Percentiles rank a stretch among this genome's conserved stretches.
These are phyloP conservation scores for Theileria annulata DNA, from an alignment of 169 alveolate genomes.

Conservation along the genomic window DNA sequence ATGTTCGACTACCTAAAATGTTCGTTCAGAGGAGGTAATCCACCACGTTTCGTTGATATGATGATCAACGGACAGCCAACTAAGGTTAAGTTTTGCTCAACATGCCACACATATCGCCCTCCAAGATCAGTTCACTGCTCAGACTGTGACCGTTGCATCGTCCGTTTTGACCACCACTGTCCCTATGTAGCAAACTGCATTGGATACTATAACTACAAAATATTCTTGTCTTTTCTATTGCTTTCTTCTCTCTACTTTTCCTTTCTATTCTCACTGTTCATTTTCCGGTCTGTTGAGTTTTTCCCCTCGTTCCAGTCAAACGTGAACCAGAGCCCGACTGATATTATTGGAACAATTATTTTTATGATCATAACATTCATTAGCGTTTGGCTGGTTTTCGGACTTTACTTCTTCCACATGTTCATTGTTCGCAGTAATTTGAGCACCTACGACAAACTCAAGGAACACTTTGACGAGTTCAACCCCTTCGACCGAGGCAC, in stretches of 20 bases:
- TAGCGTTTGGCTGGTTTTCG: slow-evolving; percentile 76
- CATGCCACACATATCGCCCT: slow-evolving; percentile 87
- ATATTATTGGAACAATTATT: slow-evolving; percentile 54
- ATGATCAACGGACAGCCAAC: slow-evolving; percentile 71
- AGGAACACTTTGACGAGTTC: slow-evolving; percentile 71
- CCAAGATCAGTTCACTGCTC: slow-evolving; percentile 90
- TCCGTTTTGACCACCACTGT: slow-evolving; percentile 91
- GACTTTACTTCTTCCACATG: slow-evolving; percentile 77
- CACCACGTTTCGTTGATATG: slow-evolving; percentile 71
- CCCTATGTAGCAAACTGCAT: slow-evolving; percentile 90
- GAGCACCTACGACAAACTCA: slow-evolving; percentile 80
- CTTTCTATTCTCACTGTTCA: slow-evolving; percentile 28
- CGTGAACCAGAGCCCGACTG: slow-evolving; percentile 33
- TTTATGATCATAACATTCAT: slow-evolving; percentile 39
- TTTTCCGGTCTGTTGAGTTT: slow-evolving; percentile 64
- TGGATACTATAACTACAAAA: slow-evolving; percentile 85
- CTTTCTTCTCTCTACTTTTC: slow-evolving; percentile 68
- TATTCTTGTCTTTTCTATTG: slow-evolving; percentile 75
- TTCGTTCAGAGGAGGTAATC: slow-evolving; percentile 66
- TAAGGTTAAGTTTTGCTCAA: slow-evolving; percentile 79
- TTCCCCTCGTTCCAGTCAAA: slow-evolving; percentile 26
- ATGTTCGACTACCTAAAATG: slow-evolving; percentile 66
- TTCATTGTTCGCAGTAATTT: slow-evolving; percentile 66
- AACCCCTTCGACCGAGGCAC: slow-evolving; percentile 73
- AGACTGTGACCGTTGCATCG: slow-evolving; percentile 88